These are phyloP conservation scores for Arthroderma sp. DNA, from an alignment of 2,329 filamentous ascomycete genomes.

Conservation along the genomic window DNA sequence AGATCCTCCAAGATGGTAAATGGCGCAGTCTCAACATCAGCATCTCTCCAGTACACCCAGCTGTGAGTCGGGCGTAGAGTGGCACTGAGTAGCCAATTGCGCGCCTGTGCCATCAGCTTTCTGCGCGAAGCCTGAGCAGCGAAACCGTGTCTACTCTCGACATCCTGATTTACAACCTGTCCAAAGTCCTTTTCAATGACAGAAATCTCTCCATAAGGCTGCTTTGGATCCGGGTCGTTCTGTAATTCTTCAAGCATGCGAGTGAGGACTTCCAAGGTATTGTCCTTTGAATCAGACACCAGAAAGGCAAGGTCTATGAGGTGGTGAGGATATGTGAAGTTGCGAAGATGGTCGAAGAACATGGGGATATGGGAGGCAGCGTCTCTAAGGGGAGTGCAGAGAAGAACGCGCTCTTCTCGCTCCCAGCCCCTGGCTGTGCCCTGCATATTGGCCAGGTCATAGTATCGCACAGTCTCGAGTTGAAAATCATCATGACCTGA, in stretches of 20 bases:
- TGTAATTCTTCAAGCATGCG: conserved; percentile 68
- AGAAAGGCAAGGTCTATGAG: conserved; percentile 93
- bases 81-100: conserved; percentile 92
- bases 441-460: conserved; percentile 82
- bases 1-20: conserved; percentile 94
- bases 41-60: conserved; percentile 99
- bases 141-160: conserved; percentile 94
- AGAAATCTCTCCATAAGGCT: conserved; percentile 88
- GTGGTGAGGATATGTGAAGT: conserved; percentile 94
- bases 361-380: conserved; percentile 83
- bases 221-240: conserved; percentile 60
- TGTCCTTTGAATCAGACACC: conserved; percentile 93
- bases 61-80: conserved; percentile 89
- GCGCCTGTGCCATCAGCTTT: conserved; percentile 94
- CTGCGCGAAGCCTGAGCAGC: conserved; percentile 84
- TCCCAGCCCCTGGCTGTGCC: conserved; percentile 92
- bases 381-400: conserved; percentile 89
- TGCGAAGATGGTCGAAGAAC: conserved; percentile 96
- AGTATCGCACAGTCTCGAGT: conserved; percentile 91
- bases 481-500: conserved; percentile 57
- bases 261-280: conserved; percentile 64
- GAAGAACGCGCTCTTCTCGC: conserved; percentile 81
- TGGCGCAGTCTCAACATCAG: conserved; percentile 93
- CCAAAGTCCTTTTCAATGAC: conserved; percentile 99
- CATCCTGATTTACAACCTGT: conserved; percentile 93